Base-by-base conservation (phyloP, 768 basidiomycete species). In the Boletus pseudo-olivaceus region DNA sequence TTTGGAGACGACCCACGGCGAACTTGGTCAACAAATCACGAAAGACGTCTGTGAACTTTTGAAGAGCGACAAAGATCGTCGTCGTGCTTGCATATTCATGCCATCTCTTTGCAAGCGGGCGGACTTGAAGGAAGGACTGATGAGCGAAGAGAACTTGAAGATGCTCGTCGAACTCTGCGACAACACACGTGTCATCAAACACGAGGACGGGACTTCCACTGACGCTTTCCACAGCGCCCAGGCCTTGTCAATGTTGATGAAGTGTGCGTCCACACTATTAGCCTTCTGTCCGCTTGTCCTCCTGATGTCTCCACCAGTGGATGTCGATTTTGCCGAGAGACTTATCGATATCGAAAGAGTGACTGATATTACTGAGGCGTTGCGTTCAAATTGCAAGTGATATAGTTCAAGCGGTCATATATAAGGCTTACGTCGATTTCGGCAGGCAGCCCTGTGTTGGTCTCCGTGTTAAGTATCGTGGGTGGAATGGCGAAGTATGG, bases 71-170 rank as follows among this genome's bases (percentile, higher is more conserved):
- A 14, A 8, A 9, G 39, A 65, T 9, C 30, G 43, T 42, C 57
- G 50, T 40, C 67, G 66, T 3, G 68, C 59, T 33, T 71, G 69
- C 59, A 60, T 57, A 6, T 71, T 55, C 40, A 30, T 69, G 5
- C 69, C 69, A 0, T 63, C 68, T 9, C 66, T 69, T 37, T 71
- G 63, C 55, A 65, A 67, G 35, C 49, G 56, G 15, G 0, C 23
- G 3, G 53, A 56, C 2, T 38, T 71, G 32, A 60, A 40, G 37
- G 20, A 27, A 0, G 44, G 42, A 15, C 29, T 71, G 12, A 47
- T 65, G 14, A 58, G 12, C 17, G 27, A 71, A 1, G 43, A 41
- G 15, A 63, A 67, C 30, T 14, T 69, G 55, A 42, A 44, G 20
- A 37, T 15, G 15, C 55, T 69, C 14, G 51, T 71, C 40, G 29